A percentile compares a stretch with the other conserved stretches of the same genome.
Evolutionary conservation across 2,329 filamentous ascomycete species (phyloP).

Genomic region (Colletotrichum sp.): DNA sequence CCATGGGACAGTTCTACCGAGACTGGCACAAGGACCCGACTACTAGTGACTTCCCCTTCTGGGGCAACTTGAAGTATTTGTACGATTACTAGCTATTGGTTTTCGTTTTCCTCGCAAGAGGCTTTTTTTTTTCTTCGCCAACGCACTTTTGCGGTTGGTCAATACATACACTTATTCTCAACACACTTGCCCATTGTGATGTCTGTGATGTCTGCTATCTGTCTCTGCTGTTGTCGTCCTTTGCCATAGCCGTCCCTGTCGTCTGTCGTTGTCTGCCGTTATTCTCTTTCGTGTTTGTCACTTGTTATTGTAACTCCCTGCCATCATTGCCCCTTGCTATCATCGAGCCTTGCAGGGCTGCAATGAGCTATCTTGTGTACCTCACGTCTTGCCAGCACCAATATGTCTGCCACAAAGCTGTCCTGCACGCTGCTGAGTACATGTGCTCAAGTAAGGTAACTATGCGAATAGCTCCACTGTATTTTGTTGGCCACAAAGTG

Average conservation of each 20-base stretch:
- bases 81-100: neutral
- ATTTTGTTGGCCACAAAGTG: too few relatives aligned
- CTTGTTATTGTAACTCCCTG: too few relatives aligned
- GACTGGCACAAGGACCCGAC: neutral
- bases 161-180: neutral
- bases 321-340: too few relatives aligned
- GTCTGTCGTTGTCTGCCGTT: neutral
- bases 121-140: neutral
- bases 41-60: neutral
- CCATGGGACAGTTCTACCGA: neutral
- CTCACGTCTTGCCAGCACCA: too few relatives aligned
- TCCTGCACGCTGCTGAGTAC: too few relatives aligned
- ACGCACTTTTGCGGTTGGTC: neutral
- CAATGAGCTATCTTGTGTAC: too few relatives aligned
- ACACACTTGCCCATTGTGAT: neutral
- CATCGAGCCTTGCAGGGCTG: too few relatives aligned
- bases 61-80: neutral
- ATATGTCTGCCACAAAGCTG: too few relatives aligned
- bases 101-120: neutral
- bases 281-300: neutral
- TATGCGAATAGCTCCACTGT: too few relatives aligned
- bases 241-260: neutral
- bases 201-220: neutral
- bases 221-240: too few relatives aligned
- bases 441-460: too few relatives aligned